Evolutionary conservation across 768 basidiomycete species (phyloP), one percentile per base, ranked within the genome.

Genomic region (Boletus speciosus): DNA sequence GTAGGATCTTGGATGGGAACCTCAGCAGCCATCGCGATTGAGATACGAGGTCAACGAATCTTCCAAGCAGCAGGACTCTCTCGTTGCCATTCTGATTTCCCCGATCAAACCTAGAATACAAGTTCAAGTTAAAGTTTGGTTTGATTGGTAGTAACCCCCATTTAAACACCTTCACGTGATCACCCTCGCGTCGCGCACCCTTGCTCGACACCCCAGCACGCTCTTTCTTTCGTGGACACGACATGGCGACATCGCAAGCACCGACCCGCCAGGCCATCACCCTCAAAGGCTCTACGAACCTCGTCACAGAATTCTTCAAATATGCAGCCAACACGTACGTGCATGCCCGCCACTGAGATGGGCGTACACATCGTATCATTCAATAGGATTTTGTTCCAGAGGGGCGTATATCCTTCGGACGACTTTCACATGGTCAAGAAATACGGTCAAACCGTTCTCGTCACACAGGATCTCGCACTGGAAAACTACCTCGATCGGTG

Each of bases 391-490:
- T 76, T 99, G 50, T 99, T 96, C 73, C 95, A 98, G 74, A 81
- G 97, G 41, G 93, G 93, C 54, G 90, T 99, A 19, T 99, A 98
- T 69, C 97, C 97, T 3, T 86, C 92, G 0, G 97, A 98, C 71
- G 97, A 99, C 75, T 99, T 99, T 69, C 89, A 93, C 67, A 95
- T 97, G 92, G 96, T 99, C 55, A 99, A 98, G 73, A 99, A 98
- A 71, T 99, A 98, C 61, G 96, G 97, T 0, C 86, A 98, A 66
- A 94, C 93, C 0, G 90, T 99, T 49, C 80, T 98, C 25, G 88
- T 98, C 7, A 97, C 95, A 1, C 89, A 94, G 60, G 96, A 99
- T 61, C 84, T 94, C 44, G 88, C 89, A 4, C 75, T 99, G 45
- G 93, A 98, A 67, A 91, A 88, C 66, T 98, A 99, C 66, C 81